Base-by-base conservation (phyloP, 768 basidiomycete species). In the Boletus reticulatus region DNA sequence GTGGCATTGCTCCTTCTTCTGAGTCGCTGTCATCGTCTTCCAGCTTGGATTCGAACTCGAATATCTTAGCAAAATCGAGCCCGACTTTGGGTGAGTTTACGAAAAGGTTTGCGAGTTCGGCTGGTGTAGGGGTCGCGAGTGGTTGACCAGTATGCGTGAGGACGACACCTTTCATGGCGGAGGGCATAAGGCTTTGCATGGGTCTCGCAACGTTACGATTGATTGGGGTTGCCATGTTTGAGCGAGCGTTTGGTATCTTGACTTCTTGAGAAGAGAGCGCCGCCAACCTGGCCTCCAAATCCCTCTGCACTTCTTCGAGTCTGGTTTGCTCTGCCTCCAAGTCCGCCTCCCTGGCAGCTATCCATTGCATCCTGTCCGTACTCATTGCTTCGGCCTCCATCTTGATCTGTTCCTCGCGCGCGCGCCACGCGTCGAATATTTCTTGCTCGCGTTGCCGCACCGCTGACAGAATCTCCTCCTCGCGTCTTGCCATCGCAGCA, bases 81-180 rank as follows among this genome's bases (percentile, higher is more conserved):
- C 84, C 84, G 38, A 88, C 83, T 57, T 78, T 84, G 0, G 90
- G 90, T 9, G 85, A 86, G 41, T 80, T 78, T 31, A 82, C 78
- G 62, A 92, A 88, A 3, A 91, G 76, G 36, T 80, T 84, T 3
- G 80, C 80, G 0, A 92, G 76, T 63, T 88, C 87, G 0, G 78
- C 74, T 0, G 87, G 87, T 2, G 80, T 76, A 1, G 91, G 91
- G 13, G 91, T 94, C 4, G 82, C 77, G 8, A 93, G 75, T 2
- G 79, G 75, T 65, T 92, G 84, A 9, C 92, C 91, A 0, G 92
- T 92, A 9, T 85, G 76, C 0, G 92, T 92, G 37, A 92, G 76
- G 31, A 94, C 78, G 38, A 94, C 88, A 4, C 92, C 85, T 66
- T 86, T 86, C 85, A 87, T 87, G 1, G 85, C 85, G 4, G 81